Base-by-base conservation (phyloP, 768 basidiomycete genomes). In the Podaxis sp. region DNA sequence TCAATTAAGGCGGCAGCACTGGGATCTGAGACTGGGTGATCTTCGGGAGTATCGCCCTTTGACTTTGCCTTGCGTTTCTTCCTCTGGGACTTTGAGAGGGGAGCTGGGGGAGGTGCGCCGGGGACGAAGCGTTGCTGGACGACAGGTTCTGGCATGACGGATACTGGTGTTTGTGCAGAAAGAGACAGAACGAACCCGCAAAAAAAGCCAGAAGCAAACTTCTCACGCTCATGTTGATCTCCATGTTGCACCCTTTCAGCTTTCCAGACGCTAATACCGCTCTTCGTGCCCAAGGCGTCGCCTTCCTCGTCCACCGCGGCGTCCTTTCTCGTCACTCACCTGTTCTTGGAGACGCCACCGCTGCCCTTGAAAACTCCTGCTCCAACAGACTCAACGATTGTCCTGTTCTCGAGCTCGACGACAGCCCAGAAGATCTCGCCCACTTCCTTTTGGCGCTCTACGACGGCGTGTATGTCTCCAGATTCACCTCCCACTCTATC, bases 241-340 rank as follows among this genome's bases (percentile, higher is more conserved):
- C 56, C 23, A 50, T 57, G 46, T 36, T 57, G 61, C 82, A 86
- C 67, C 75, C 76, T 50, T 73, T 90, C 16, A 86, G 76, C 68
- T 90, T 91, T 63, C 73, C 75, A 35, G 89, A 91, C 67, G 90
- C 87, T 18, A 90, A 89, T 65, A 70, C 91, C 46, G 87, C 82
- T 14, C 70, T 92, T 32, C 77, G 87, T 50, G 76, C 86, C 53
- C 82, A 76, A 5, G 66, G 73, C 1, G 74, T 73, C 57, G 90
- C 88, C 67, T 91, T 91, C 67, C 69, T 88, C 57, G 85, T 91
- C 2, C 90, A 91, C 68, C 76, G 74, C 63, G 86, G 88, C 11
- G 71, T 91, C 13, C 73, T 92, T 13, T 79, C 75, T 55, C 83
- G 86, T 7, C 89, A 89, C 65, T 91, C 90, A 0, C 65, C 68